phyloP scores from a whole-genome alignment of 164 flowering plant genomes.

The Piper longum region DNA sequence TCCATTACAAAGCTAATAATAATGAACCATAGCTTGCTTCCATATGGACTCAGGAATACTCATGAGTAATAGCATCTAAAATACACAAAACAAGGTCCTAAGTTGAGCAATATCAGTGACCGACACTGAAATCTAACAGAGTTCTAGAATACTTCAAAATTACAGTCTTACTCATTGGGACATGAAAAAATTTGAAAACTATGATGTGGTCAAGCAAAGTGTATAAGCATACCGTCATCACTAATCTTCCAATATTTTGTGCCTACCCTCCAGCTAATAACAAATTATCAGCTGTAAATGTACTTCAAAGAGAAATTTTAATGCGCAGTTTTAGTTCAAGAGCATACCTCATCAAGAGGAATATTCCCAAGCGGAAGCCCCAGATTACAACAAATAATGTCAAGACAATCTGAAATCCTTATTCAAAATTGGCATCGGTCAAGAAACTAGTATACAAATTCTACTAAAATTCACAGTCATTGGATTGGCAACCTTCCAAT shows the following conservation, averaged over 20 bases:
- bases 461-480: too few relatives aligned
- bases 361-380: slow-evolving; percentile 82
- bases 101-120: neutral
- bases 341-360: slow-evolving; percentile 72
- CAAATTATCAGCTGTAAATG: neutral
- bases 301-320: too few relatives aligned
- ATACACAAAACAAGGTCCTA: too few relatives aligned
- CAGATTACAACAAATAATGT: slow-evolving; percentile 57
- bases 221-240: too few relatives aligned
- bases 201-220: neutral
- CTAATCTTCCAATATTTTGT: neutral
- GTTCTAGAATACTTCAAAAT: neutral
- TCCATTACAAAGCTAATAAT: too few relatives aligned
- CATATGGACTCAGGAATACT: too few relatives aligned
- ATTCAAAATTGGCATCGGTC: neutral
- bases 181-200: too few relatives aligned
- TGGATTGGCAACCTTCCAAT: too few relatives aligned
- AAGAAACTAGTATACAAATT: neutral
- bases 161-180: neutral
- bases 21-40: too few relatives aligned
- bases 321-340: neutral
- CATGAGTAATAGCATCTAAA: neutral
- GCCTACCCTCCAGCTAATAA: neutral
- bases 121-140: neutral
- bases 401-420: slow-evolving; percentile 56